Conservation (phyloP, 306 rosid genomes). For the Castanopsis chinensis region DNA sequence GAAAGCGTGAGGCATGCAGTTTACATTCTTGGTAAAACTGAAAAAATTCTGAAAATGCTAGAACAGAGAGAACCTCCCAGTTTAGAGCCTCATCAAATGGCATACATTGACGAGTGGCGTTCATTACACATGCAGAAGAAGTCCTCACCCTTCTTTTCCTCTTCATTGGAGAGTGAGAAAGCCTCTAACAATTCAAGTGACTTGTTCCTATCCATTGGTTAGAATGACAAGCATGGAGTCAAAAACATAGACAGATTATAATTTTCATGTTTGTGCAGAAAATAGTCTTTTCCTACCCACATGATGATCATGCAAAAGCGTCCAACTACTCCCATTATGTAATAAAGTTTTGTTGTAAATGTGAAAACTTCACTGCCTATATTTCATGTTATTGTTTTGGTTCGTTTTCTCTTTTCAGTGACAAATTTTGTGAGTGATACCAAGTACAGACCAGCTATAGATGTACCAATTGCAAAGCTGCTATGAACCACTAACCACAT, state of each 20-base stretch:
- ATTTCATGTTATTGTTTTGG: too few relatives aligned
- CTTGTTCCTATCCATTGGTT: conserved; percentile 31
- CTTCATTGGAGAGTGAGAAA: conserved; percentile 22
- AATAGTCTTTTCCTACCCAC: too few relatives aligned
- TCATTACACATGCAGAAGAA: conserved; percentile 36
- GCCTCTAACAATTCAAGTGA: conserved; percentile 33
- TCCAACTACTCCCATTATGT: too few relatives aligned
- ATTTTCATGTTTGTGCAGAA: background rate
- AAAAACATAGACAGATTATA: background rate
- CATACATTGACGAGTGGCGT: conserved; percentile 70
- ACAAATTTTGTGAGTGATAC: too few relatives aligned
- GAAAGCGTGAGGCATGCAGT: conserved; percentile 60
- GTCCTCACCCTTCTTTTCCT: conserved; percentile 11
- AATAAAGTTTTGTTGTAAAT: too few relatives aligned
- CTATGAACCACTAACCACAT: background rate
- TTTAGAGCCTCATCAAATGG: conserved; percentile 29
- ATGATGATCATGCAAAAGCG: too few relatives aligned
- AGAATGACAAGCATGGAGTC: background rate
- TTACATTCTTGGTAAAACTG: conserved; percentile 55
- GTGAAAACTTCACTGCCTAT: too few relatives aligned
- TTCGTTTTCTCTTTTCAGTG: too few relatives aligned
- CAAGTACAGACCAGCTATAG: too few relatives aligned
- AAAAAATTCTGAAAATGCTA: conserved; percentile 56
- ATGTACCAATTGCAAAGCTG: background rate
- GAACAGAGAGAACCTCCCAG: conserved; percentile 35